Conservation (phyloP, 768 basidiomycete genomes). For the Bullera alba region DNA sequence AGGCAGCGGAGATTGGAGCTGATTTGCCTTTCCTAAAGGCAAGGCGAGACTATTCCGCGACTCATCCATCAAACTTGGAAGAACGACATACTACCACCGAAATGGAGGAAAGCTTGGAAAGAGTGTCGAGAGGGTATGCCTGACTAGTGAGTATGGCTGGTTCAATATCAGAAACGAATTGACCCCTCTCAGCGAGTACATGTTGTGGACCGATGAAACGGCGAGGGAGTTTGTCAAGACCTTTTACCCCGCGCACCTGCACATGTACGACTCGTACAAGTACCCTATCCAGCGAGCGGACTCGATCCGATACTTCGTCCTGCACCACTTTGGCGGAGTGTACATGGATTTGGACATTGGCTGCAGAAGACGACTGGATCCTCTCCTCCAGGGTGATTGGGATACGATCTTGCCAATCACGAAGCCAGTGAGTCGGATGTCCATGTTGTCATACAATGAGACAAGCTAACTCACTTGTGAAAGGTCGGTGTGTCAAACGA, state of each 20-base stretch:
- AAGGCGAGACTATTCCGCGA: conserved; percentile 73
- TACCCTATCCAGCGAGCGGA: conserved; percentile 94
- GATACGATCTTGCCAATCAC: conserved; percentile 84
- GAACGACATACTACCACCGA: conserved; percentile 69
- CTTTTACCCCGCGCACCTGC: conserved; percentile 85
- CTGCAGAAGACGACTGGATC: conserved; percentile 76
- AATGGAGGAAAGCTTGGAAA: conserved; percentile 74
- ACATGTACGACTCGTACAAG: conserved; percentile 84
- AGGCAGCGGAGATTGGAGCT: not conserved
- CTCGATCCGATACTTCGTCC: conserved; percentile 94
- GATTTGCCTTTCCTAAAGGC: conserved; percentile 46
- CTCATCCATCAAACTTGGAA: conserved; percentile 99
- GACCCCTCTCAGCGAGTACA: conserved; percentile 68
- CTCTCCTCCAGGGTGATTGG: conserved; percentile 68
- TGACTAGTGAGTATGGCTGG: conserved; percentile 73
- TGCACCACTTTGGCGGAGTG: conserved; percentile 88
- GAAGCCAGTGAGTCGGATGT: conserved; percentile 56
- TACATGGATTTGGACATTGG: conserved; percentile 97
- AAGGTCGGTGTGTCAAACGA: conserved; percentile 91
- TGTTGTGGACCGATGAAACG: conserved; percentile 89
- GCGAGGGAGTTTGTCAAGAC: conserved; percentile 83
- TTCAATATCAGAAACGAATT: conserved; percentile 1
- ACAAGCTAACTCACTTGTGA: too few species aligned
- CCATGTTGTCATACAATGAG: not conserved
- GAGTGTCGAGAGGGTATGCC: conserved; percentile 85